Percentiles rank a stretch among this genome's conserved stretches.
Conservation (phyloP, 148 eudicot genomes). For the Chenopodium formosanum region DNA sequence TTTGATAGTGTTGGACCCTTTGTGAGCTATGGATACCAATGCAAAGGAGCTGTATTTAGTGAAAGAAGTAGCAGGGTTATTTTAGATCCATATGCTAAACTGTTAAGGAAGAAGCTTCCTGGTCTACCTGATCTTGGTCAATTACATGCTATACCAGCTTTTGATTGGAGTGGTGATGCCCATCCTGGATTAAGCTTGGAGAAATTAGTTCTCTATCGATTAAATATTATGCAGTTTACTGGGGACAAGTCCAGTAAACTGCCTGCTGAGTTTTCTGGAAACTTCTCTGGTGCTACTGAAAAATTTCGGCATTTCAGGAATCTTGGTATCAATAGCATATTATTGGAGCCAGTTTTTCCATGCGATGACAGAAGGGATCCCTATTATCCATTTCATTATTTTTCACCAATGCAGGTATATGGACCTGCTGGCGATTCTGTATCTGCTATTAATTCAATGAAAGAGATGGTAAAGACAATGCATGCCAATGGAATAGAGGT, state of each 20-base stretch:
- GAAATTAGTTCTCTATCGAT: constrained; percentile 74
- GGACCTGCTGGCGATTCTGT: constrained; percentile 54
- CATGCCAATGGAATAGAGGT: constrained; percentile 82
- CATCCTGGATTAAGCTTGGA: constrained; percentile 65
- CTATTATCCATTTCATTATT: constrained; percentile 77
- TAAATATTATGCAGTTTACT: constrained; percentile 65
- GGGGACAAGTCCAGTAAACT: constrained; percentile 67
- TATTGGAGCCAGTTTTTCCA: constrained; percentile 75
- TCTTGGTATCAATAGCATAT: constrained; percentile 79
- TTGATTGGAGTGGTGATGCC: constrained; percentile 75
- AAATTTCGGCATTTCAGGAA: constrained; percentile 67
- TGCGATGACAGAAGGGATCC: constrained; percentile 64
- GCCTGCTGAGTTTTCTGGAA: constrained; percentile 53
- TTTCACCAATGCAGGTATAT: constrained; percentile 52
- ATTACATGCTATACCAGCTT: constrained; percentile 46
- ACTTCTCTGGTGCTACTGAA: constrained; percentile 69
- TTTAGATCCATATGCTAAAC: constrained; percentile 82
- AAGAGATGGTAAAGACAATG: constrained; percentile 84
- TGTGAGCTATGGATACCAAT: constrained; percentile 77
- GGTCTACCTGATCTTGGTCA: constrained; percentile 45
- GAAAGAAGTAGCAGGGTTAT: constrained; percentile 39
- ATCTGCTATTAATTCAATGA: constrained; percentile 61
- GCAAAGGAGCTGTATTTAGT: constrained; percentile 36
- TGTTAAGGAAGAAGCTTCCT: constrained; percentile 36
- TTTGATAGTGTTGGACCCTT: constrained; percentile 46